Base-by-base conservation (phyloP, 116 monocot species). In the Trichopus zeylanicus region DNA sequence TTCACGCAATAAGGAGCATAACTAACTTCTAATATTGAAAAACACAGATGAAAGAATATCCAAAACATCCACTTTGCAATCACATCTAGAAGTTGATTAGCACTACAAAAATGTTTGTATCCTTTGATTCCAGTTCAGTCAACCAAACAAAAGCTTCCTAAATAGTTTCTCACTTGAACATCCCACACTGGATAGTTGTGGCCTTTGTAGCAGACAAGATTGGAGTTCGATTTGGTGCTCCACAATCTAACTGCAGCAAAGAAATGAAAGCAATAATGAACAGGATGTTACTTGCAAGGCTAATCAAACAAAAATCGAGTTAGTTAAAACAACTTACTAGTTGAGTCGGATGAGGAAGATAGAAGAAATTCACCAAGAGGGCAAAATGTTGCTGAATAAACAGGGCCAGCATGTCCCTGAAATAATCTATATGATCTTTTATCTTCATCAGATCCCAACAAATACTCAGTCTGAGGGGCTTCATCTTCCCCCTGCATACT, bases 101-200 rank as follows among this genome's bases (percentile, higher is more conserved):
- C 8, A 33, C 32, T 33, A 4, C 4, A 33, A 33, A 33, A 5
- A 33, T 33, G 32, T 33, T 8, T 8, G 4, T 8, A 5, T 5
- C 6, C 32, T 5, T 33, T 33, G 8, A 33, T 4, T 33, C 8
- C 32, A 33, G 32, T 33, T 8, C 32, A 33, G 32, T 33, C 15
- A 6, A 46, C 46, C 46, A 46, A 46, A 46, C 10, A 9, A 18
- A 46, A 4, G 15, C 3, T n/a, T 49, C 8, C 2, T 22, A 49
- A 26, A 34, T 21, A 23, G 11, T 31, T 12, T 11, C 29, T 82
- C 70, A 90, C 95, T 73, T 90, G 86, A 60, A 84, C 88, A 82
- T 98, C 98, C 98, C 98, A 98, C 8, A 91, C 91, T 27, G 97
- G 97, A 54, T 87, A 98, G 66, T 98, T 98, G 51, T 91, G 91